Conservation (phyloP, 116 monocot genomes). For the Thalassia testudinum region DNA sequence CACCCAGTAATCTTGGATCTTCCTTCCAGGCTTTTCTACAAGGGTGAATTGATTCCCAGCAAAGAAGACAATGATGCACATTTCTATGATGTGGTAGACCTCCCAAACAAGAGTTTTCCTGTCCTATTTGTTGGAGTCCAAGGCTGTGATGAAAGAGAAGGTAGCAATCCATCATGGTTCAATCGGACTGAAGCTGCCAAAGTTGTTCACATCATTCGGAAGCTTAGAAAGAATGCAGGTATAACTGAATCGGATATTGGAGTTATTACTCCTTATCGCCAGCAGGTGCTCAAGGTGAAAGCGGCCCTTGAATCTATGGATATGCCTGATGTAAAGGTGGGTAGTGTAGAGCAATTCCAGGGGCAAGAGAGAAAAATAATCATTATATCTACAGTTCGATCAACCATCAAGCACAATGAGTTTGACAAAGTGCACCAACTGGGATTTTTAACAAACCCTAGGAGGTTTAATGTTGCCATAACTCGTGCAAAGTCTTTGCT, state of each 20-base stretch:
- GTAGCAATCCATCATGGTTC: slow-evolving; percentile 93
- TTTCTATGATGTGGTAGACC: slow-evolving; percentile 33
- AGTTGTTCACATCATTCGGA: slow-evolving; percentile 56
- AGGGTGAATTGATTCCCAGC: slow-evolving; percentile 53
- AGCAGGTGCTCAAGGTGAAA: slow-evolving; percentile 83
- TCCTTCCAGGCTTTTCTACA: slow-evolving; percentile 84
- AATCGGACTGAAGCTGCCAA: slow-evolving; percentile 92
- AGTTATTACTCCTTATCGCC: slow-evolving; percentile 83
- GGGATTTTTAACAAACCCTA: slow-evolving; percentile 76
- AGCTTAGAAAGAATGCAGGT: slow-evolving; percentile 25
- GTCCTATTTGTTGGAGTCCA: slow-evolving; percentile 84
- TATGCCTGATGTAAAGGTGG: slow-evolving; percentile 69
- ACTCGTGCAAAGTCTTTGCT: slow-evolving; percentile 87
- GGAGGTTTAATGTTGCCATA: slow-evolving; percentile 82
- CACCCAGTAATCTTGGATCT: slow-evolving; percentile 87
- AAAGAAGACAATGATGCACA: slow-evolving; percentile 39
- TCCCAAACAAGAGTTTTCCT: slow-evolving; percentile 82
- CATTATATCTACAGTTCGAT: slow-evolving; percentile 94
- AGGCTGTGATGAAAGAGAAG: slow-evolving; percentile 94
- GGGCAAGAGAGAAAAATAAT: slow-evolving; percentile 83
- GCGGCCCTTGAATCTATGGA: slow-evolving; percentile 52
- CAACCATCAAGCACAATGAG: slow-evolving; percentile 78
- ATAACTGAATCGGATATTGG: slow-evolving; percentile 60
- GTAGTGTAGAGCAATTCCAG: slow-evolving; percentile 93
- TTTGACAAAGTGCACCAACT: slow-evolving; percentile 63